phyloP scores from a whole-genome alignment of 768 basidiomycete genomes.

The Daedalea quercina region DNA sequence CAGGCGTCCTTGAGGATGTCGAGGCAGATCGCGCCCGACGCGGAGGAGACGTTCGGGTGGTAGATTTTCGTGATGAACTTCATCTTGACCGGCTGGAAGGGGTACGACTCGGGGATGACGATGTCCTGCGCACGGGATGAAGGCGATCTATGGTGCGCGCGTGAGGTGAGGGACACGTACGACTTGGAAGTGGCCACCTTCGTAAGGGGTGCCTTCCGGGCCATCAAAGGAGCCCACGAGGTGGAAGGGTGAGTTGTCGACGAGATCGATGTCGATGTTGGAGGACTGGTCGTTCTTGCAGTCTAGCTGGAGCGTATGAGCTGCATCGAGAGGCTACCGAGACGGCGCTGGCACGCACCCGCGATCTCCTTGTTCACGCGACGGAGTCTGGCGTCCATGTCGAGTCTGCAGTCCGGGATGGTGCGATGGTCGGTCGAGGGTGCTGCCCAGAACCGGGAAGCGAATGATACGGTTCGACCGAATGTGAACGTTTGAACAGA shows the following conservation, averaged over 20 bases:
- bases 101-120: slow-evolving; percentile 84
- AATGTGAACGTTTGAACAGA: no score
- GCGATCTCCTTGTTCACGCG: slow-evolving; percentile 93
- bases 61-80: slow-evolving; percentile 97
- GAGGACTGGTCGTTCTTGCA: slow-evolving; percentile 95
- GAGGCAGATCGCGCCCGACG: slow-evolving; percentile 91
- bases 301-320: slow-evolving; percentile 39
- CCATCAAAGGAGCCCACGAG: slow-evolving; percentile 88
- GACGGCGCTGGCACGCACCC: slow-evolving; percentile 37
- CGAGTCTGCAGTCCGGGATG: not conserved
- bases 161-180: slow-evolving; percentile 38
- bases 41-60: slow-evolving; percentile 93
- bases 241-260: slow-evolving; percentile 89
- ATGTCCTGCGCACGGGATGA: slow-evolving; percentile 58
- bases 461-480: no score
- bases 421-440: not conserved
- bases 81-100: slow-evolving; percentile 96
- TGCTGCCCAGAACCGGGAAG: no score
- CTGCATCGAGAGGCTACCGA: not conserved
- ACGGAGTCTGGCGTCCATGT: slow-evolving; percentile 83
- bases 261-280: slow-evolving; percentile 76
- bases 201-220: slow-evolving; percentile 89
- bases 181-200: slow-evolving; percentile 87
- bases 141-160: slow-evolving; percentile 3
- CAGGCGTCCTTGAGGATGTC: slow-evolving; percentile 89